Conservation (phyloP, 1,284 basidiomycete genomes). For the Trichosporon sp. region DNA sequence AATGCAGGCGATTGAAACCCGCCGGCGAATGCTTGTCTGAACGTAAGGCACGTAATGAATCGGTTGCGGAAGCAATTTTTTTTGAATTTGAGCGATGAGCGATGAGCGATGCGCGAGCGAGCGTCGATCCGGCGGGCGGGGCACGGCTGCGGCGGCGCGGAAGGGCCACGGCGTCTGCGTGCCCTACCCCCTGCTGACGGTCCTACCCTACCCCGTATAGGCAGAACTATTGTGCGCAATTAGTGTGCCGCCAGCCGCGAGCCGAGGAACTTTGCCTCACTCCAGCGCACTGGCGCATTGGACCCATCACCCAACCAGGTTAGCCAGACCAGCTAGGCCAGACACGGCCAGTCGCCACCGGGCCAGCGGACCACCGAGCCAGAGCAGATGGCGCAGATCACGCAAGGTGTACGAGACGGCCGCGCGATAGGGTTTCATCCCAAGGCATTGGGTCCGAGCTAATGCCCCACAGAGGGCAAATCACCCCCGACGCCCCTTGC, state of each 20-base stretch:
- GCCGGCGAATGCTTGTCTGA: background rate
- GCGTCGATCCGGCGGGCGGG: too few relatives aligned
- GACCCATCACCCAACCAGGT: too few relatives aligned
- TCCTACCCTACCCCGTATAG: too few relatives aligned
- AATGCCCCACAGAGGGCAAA: background rate
- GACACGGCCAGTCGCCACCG: background rate
- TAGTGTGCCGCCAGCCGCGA: too few relatives aligned
- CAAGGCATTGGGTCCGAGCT: slow-evolving; percentile 4
- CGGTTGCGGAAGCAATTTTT: background rate
- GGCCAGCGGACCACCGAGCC: background rate
- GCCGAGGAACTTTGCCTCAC: too few relatives aligned
- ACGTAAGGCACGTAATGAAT: background rate
- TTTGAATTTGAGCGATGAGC: background rate
- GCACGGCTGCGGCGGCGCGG: too few relatives aligned
- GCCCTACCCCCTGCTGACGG: too few relatives aligned
- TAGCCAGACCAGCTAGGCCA: too few relatives aligned
- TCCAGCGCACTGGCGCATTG: too few relatives aligned
- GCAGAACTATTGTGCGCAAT: too few relatives aligned
- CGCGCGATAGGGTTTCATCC: background rate
- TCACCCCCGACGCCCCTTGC: background rate
- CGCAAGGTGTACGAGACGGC: slow-evolving; percentile 1
- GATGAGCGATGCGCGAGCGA: too few relatives aligned
- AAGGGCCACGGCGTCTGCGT: too few relatives aligned
- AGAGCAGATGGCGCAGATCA: background rate
- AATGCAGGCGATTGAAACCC: background rate